phyloP scores from a whole-genome alignment of 208 protist genomes.

The Strigomonas galati region DNA sequence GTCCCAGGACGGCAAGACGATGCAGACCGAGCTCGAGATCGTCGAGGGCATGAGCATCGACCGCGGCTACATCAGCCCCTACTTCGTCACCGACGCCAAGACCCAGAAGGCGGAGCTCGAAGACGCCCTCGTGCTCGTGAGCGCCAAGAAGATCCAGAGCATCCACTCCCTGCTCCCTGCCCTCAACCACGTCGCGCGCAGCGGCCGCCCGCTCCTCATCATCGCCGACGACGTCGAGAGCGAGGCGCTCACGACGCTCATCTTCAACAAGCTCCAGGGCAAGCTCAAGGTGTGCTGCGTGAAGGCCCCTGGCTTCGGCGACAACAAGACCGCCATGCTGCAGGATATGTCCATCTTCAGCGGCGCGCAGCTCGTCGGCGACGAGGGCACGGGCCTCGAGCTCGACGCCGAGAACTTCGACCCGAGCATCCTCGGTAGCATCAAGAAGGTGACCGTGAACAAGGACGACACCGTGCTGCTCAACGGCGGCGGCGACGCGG shows the following conservation, averaged over 20 bases:
- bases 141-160: conserved; percentile 94
- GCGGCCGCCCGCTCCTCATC: conserved; percentile 95
- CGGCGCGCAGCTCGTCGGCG: conserved; percentile 91
- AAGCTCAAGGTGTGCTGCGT: conserved; percentile 90
- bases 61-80: conserved; percentile 97
- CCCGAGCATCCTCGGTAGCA: conserved; percentile 59
- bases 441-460: conserved; percentile 89
- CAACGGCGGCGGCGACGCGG: conserved; percentile 92
- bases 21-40: conserved; percentile 97
- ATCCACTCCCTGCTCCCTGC: conserved; percentile 88
- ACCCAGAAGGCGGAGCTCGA: conserved; percentile 95
- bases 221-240: conserved; percentile 99
- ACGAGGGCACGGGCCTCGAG: conserved; percentile 90
- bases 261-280: conserved; percentile 86
- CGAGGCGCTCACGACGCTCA: conserved; percentile 93
- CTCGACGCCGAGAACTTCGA: conserved; percentile 72
- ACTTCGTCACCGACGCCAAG: conserved; percentile 99
- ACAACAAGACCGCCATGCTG: conserved; percentile 97
- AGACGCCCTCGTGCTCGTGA: conserved; percentile 95
- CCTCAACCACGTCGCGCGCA: conserved; percentile 86
- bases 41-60: conserved; percentile 98
- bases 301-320: conserved; percentile 99
- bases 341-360: conserved; percentile 99
- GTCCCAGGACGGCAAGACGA: conserved; percentile 98
- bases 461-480: conserved; percentile 98